These are phyloP conservation scores for Pythium aristosporum DNA, from an alignment of 352 stramenopile species.

Conservation along the genomic window DNA sequence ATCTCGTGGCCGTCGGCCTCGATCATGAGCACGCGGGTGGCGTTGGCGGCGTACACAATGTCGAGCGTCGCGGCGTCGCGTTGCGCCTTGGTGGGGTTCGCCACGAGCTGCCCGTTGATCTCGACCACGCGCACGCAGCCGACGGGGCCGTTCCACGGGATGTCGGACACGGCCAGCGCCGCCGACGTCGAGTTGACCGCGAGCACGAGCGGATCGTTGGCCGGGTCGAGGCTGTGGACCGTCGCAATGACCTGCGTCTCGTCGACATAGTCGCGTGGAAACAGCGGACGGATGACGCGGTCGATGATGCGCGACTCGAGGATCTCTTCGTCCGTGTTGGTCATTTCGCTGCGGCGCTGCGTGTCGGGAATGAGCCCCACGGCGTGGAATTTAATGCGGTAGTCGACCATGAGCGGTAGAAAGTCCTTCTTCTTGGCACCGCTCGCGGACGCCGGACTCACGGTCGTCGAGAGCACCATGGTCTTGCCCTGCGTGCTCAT, in stretches of 20 bases:
- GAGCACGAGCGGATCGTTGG: constrained; percentile 87
- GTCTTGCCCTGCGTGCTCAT: constrained; percentile 81
- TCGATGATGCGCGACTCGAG: constrained; percentile 96
- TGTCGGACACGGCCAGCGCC: constrained; percentile 80
- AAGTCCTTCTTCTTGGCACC: constrained; percentile 70
- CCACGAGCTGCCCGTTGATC: constrained; percentile 84
- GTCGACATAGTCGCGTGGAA: constrained; percentile 92
- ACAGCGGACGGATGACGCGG: constrained; percentile 93
- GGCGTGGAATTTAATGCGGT: constrained; percentile 89
- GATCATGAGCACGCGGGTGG: constrained; percentile 84
- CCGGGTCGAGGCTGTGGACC: constrained; percentile 83
- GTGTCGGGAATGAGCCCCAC: constrained; percentile 88
- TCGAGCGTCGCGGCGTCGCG: constrained; percentile 72
- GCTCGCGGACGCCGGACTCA: constrained; percentile 43
- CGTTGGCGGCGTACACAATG: constrained; percentile 84
- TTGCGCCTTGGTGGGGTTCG: constrained; percentile 88
- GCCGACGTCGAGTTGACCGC: constrained; percentile 88
- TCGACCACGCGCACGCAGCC: constrained; percentile 88
- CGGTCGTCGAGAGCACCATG: constrained; percentile 84
- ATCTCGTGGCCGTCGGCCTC: constrained; percentile 83
- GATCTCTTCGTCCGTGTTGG: constrained; percentile 94
- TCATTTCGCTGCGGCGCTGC: constrained; percentile 85
- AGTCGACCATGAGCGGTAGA: constrained; percentile 93
- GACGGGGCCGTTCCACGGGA: constrained; percentile 89
- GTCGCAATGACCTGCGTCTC: constrained; percentile 95